These are phyloP conservation scores for Boletus sp. DNA, from an alignment of 1,284 basidiomycete genomes.

Conservation along the genomic window DNA sequence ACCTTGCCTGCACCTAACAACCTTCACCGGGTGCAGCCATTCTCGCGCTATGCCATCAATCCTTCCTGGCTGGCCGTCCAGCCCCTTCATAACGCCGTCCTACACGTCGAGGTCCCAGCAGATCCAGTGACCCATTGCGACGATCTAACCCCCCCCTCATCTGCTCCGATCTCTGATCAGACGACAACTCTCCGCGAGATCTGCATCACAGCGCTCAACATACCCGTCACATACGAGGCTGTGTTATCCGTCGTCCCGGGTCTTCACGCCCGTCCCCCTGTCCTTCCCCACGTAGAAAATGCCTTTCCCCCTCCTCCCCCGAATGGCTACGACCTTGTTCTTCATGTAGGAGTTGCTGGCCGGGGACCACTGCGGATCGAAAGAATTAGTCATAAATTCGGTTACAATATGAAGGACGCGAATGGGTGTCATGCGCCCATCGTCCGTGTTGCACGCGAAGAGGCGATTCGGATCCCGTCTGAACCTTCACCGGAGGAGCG, in stretches of 20 bases:
- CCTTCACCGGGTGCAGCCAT: slow-evolving; percentile 42
- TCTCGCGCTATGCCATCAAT: slow-evolving; percentile 50
- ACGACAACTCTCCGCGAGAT: slow-evolving; percentile 36
- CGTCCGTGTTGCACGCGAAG: slow-evolving; percentile 37
- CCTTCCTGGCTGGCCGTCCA: slow-evolving; percentile 63
- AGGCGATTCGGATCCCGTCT: slow-evolving; percentile 17
- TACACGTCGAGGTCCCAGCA: slow-evolving; percentile 39
- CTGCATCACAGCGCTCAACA: slow-evolving; percentile 56
- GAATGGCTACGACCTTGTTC: slow-evolving; percentile 67
- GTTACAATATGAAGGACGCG: slow-evolving; percentile 69
- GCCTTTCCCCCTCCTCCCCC: slow-evolving; percentile 41
- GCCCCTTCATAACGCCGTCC: slow-evolving; percentile 49
- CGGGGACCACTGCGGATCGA: slow-evolving; percentile 65
- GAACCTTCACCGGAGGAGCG: slow-evolving; percentile 35
- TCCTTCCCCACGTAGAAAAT: slow-evolving; percentile 42
- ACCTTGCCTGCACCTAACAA: slow-evolving; percentile 12
- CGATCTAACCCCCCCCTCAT: neutral
- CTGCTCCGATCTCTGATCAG: slow-evolving; percentile 8
- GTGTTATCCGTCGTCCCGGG: slow-evolving; percentile 56
- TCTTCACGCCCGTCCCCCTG: slow-evolving; percentile 59
- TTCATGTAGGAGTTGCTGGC: slow-evolving; percentile 68
- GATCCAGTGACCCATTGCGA: slow-evolving; percentile 9
- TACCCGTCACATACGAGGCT: slow-evolving; percentile 62
- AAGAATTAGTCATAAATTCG: slow-evolving; percentile 62
- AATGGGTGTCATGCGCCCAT: slow-evolving; percentile 54